Conservation (phyloP, 108 stramenopile species). For the Ochromonas danica region DNA sequence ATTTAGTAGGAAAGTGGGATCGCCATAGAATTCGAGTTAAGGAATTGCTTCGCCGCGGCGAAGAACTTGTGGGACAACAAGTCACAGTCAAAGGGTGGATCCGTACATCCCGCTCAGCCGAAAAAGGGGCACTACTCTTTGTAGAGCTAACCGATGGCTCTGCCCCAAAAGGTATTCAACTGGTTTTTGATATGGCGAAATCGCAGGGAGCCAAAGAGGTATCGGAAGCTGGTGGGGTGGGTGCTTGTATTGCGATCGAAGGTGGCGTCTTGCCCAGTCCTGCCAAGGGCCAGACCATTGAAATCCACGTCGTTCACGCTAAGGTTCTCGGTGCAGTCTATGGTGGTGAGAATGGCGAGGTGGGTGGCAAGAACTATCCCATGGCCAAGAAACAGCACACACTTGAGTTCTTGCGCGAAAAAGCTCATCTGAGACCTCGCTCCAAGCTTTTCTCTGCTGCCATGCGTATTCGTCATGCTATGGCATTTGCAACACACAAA, state of each 20-base stretch:
- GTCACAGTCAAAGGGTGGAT: conserved; percentile 76
- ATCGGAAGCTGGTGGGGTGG: conserved; percentile 55
- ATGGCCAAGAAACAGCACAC: conserved; percentile 63
- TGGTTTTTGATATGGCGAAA: conserved; percentile 53
- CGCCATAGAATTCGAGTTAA: conserved; percentile 24
- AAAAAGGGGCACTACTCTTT: conserved; percentile 66
- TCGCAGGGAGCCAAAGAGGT: conserved; percentile 59
- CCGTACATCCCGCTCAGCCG: conserved; percentile 62
- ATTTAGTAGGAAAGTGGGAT: background rate
- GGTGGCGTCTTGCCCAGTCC: conserved; percentile 62
- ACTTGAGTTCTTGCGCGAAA: conserved; percentile 67
- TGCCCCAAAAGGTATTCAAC: conserved; percentile 54
- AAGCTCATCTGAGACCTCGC: conserved; percentile 73
- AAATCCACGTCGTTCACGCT: conserved; percentile 61
- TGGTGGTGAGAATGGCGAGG: conserved; percentile 43
- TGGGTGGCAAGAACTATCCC: conserved; percentile 43
- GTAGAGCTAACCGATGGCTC: conserved; percentile 77
- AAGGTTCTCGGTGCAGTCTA: conserved; percentile 61
- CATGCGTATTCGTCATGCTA: conserved; percentile 74
- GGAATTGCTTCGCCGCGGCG: conserved; percentile 43
- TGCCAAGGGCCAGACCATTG: conserved; percentile 65
- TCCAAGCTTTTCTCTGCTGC: conserved; percentile 63
- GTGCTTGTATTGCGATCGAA: conserved; percentile 61
- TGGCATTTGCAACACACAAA: conserved; percentile 76
- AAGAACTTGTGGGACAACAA: conserved; percentile 49